Evolutionary conservation across 2,329 filamentous ascomycete genomes (phyloP).

Genomic region (Ophiosphaerella herpotricha): DNA sequence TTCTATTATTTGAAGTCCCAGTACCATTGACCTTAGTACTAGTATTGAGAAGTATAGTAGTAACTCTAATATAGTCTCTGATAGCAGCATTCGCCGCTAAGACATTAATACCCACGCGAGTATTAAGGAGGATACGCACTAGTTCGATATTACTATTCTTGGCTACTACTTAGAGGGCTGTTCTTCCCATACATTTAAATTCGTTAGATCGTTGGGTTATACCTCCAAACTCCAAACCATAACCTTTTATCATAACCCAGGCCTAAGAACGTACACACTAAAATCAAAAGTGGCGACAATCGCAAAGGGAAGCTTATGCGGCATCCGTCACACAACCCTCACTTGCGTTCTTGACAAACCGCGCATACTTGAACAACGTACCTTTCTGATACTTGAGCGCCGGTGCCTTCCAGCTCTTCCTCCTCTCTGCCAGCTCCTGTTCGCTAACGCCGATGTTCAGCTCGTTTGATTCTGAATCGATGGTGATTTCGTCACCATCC

Average conservation of each 20-base stretch:
- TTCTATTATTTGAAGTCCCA: too few relatives aligned
- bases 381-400: conserved; percentile 63
- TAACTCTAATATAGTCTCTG: too few relatives aligned
- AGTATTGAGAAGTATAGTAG: too few relatives aligned
- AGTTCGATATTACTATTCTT: too few relatives aligned
- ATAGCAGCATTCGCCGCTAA: too few relatives aligned
- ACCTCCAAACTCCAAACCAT: conserved; percentile 9
- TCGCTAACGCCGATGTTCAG: conserved; percentile 69
- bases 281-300: not conserved
- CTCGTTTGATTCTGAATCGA: conserved; percentile 75
- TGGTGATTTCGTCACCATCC: conserved; percentile 79
- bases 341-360: conserved; percentile 61
- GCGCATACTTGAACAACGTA: conserved; percentile 63
- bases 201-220: not conserved
- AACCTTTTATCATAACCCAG: conserved; percentile 5
- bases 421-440: conserved; percentile 61
- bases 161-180: too few relatives aligned
- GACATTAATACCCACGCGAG: too few relatives aligned
- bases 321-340: conserved; percentile 64
- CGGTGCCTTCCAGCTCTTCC: conserved; percentile 58
- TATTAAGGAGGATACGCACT: too few relatives aligned
- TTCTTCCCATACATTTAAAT: too few relatives aligned
- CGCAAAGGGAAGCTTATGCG: conserved; percentile 12
- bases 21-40: too few relatives aligned
- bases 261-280: conserved; percentile 7